Evolutionary conservation across 495 filamentous ascomycete species (phyloP), one percentile per base, ranked within the genome.

Genomic region (Articulospora tetracladia): DNA sequence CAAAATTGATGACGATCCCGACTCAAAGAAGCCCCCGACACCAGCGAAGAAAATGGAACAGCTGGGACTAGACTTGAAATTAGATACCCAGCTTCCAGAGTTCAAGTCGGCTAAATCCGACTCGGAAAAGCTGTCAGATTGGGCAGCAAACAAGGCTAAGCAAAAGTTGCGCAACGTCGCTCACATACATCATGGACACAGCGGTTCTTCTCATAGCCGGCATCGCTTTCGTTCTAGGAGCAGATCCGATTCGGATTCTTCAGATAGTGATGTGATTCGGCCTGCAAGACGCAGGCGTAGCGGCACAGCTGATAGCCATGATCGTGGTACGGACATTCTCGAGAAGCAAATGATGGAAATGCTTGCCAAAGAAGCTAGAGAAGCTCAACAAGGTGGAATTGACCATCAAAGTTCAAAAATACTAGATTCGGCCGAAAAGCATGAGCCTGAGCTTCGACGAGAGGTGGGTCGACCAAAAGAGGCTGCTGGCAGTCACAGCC

Each of bases 341-440:
- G 84, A 85, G 57, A 86, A 83, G 64, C 86, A 88, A 60, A 86
- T 90, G 83, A 76, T 79, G 62, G 77, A 83, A n/a, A 79, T 88
- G 74, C 72, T 88, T 13, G 80, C 74, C 3, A 78, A 72, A 36
- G 84, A 85, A 63, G 70, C 72, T 22, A 63, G 68, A 23, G 76
- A 77, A 4, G 69, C 74, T 53, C 44, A 53, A 4, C 8, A 6
- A 48, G 27, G 30, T 22, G 39, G 28, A 20, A 22, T 53, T 57
- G 15, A 54, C 12, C 36, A 55, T 13, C 39, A 7, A 44, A 28
- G 55, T 24, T 10, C 50, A 41, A 7, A 23, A 54, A 51, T 55
- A 23, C 19, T 50, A 15, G 36, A 61, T 11, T 60, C 59, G 2
- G 22, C 50, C 19, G 66, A 68, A 53, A 19, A 22, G 3, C 41